Evolutionary conservation across 1,284 basidiomycete genomes (phyloP), one percentile per base, ranked within the genome.

Genomic region (Ganoderma resinaceum): DNA sequence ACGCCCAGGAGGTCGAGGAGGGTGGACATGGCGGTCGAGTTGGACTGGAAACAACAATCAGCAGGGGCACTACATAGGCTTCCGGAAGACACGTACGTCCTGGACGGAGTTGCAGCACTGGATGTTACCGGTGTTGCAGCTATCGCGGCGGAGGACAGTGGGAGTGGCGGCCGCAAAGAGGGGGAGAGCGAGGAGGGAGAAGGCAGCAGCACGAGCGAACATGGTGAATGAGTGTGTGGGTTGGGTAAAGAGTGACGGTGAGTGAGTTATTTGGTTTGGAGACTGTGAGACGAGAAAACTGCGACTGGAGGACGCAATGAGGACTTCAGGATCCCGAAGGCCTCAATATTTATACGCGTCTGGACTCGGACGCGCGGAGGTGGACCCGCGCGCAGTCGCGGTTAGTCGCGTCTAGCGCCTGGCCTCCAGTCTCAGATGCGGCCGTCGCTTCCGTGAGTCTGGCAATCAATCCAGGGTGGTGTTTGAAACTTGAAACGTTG

Each of bases 51-150:
- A 14, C 2, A 61, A 49, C 1, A 2, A 52, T 62, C 14, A 63
- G 38, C 31, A 31, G 5, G 0, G 12, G 26, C 12, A 4, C 6
- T 1, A 16, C 3, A n/a, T 16, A 8, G 0, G 6, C 12, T n/a
- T 33, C 2, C 11, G 12, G 6, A 43, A 1, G 14, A 16, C 2
- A 55, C 74, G 57, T 46, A 78, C 76, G 38, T 61, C 58, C 42
- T 73, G 65, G 58, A 76, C 69, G 29, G 66, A 71, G 68, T 79
- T 72, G 74, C 78, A 79, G 75, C 78, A 79, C 72, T 78, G 77
- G 61, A 78, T 67, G n/a, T 72, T 61, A 12, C 76, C 77, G 6
- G 76, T 76, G 74, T 73, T 75, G 70, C 77, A 78, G 65, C 69
- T 60, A n/a, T 71, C 70, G 8, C 61, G 71, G 66, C 65, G 76